phyloP scores from a whole-genome alignment of 768 basidiomycete species.

The Leucocoprinus birnbaumii region DNA sequence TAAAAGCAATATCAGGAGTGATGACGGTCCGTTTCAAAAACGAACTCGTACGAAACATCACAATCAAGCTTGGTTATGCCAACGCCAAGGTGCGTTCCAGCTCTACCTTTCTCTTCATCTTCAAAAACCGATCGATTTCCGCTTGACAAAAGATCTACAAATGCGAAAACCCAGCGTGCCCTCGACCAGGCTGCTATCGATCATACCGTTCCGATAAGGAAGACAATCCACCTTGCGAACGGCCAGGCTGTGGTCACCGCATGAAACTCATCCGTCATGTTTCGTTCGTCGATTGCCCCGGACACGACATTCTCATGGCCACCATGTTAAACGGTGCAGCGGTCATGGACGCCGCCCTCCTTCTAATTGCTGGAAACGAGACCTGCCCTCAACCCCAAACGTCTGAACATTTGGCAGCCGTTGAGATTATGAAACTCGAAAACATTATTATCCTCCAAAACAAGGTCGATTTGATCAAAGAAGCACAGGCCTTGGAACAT shows the following conservation, averaged over 20 bases:
- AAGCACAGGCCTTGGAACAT: conserved; percentile 91
- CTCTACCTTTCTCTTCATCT: neutral
- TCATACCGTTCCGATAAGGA: conserved; percentile 95
- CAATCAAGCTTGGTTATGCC: conserved; percentile 98
- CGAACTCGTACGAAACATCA: conserved; percentile 97
- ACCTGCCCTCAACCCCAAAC: conserved; percentile 99
- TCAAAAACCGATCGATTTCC: conserved; percentile 17
- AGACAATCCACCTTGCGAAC: conserved; percentile 89
- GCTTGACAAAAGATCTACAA: conserved; percentile 78
- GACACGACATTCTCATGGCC: conserved; percentile 99
- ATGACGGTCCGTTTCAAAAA: conserved; percentile 99
- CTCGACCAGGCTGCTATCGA: conserved; percentile 90
- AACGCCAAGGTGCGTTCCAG: conserved; percentile 83
- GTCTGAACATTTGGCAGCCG: conserved; percentile 96
- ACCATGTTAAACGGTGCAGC: conserved; percentile 99
- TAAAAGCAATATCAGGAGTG: conserved; percentile 98
- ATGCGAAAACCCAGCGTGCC: conserved; percentile 92
- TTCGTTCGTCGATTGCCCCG: conserved; percentile 97
- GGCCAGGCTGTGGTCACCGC: conserved; percentile 83
- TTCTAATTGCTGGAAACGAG: conserved; percentile 97
- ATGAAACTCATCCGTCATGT: conserved; percentile 96
- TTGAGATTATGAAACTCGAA: conserved; percentile 99
- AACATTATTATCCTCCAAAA: conserved; percentile 98
- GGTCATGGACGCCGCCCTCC: conserved; percentile 97
- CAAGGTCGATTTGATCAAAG: conserved; percentile 98